These are phyloP conservation scores for Kodamaea sp. DNA, from an alignment of 1,139 yeast species.

Conservation along the genomic window DNA sequence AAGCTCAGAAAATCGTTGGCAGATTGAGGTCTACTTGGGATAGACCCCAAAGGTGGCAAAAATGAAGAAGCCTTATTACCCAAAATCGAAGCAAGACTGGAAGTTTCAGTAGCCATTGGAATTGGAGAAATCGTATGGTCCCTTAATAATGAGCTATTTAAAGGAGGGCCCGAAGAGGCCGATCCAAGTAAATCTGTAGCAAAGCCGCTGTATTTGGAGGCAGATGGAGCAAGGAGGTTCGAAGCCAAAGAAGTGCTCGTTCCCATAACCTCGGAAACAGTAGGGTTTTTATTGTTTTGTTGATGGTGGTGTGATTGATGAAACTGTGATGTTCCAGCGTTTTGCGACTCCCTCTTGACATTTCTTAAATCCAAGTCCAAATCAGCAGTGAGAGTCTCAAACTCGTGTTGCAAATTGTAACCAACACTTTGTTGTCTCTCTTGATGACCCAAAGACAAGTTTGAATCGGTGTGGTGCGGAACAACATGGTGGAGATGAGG, in stretches of 20 bases:
- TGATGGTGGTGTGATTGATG: background rate
- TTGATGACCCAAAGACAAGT: constrained; percentile 16
- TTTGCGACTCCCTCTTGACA: constrained; percentile 15
- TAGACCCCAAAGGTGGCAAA: constrained; percentile 22
- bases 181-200: constrained; percentile 15
- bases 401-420: constrained; percentile 45
- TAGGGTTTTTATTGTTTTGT: background rate
- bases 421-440: constrained; percentile 44
- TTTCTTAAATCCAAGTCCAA: constrained; percentile 44
- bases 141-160: constrained; percentile 17
- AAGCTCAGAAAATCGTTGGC: constrained; percentile 40
- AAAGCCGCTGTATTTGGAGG: constrained; percentile 20
- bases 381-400: constrained; percentile 45
- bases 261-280: background rate
- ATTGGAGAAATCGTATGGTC: constrained; percentile 24
- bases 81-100: constrained; percentile 13
- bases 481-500: constrained; percentile 4
- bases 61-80: constrained; percentile 10
- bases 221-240: constrained; percentile 23
- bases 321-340: constrained; percentile 24
- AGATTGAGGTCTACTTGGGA: constrained; percentile 43
- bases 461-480: constrained; percentile 1
- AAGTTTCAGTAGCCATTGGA: constrained; percentile 13
- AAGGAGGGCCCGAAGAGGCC: constrained; percentile 9
- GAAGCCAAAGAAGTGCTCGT: constrained; percentile 9